Conservation (phyloP, 2,329 filamentous ascomycete genomes). For the Aspergillus pseudoviridinutans region DNA sequence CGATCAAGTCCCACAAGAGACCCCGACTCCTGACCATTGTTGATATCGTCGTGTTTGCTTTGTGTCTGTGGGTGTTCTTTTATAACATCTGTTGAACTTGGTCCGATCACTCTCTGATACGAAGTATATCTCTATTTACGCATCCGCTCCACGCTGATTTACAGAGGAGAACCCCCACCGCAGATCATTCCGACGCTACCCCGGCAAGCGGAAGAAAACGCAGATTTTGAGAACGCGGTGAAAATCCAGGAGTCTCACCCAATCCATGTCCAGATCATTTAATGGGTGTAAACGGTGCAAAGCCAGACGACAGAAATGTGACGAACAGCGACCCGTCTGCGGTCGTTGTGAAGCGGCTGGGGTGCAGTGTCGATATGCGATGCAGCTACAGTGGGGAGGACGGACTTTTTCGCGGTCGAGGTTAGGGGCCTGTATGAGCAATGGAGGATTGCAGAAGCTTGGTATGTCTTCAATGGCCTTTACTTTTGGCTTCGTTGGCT, state of each 20-base stretch:
- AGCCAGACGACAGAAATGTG: constrained; percentile 44
- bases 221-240: not conserved
- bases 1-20: not conserved
- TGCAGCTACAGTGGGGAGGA: constrained; percentile 42
- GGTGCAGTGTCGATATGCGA: constrained; percentile 37
- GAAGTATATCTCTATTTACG: not conserved
- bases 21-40: not conserved
- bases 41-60: not conserved
- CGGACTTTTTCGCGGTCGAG: constrained; percentile 39
- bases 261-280: constrained; percentile 39
- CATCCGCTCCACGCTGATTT: not conserved
- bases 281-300: constrained; percentile 44
- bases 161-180: not conserved
- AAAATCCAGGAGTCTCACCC: constrained; percentile 1
- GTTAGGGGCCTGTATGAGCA: constrained; percentile 34
- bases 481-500: not conserved
- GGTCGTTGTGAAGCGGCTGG: constrained; percentile 37
- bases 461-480: constrained; percentile 17
- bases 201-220: not conserved
- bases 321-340: constrained; percentile 41
- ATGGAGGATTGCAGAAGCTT: constrained; percentile 33
- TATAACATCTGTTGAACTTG: not conserved
- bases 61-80: not conserved
- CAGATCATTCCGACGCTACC: not conserved
- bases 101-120: not conserved